A percentile compares a stretch with the other conserved stretches of the same genome.
Conservation (phyloP, 2,329 filamentous ascomycete genomes). For the Xylaria sp. region DNA sequence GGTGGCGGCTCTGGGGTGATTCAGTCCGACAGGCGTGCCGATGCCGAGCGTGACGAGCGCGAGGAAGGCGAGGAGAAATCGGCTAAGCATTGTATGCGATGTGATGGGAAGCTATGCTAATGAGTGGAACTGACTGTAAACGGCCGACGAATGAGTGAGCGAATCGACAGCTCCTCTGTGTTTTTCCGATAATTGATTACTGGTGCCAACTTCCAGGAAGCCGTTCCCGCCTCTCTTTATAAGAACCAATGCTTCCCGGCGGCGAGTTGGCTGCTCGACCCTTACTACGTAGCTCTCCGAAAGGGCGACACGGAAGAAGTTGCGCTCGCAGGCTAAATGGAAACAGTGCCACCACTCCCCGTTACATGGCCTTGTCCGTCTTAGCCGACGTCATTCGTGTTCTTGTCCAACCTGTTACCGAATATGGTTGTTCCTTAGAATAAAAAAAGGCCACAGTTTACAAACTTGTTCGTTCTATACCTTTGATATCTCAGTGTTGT, state of each 20-base stretch:
- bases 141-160: slow-evolving; percentile 7
- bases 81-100: slow-evolving; percentile 28
- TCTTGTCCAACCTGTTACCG: slow-evolving; percentile 1
- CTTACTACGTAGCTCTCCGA: slow-evolving; percentile 25
- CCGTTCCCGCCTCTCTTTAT: slow-evolving; percentile 24
- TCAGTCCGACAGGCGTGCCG: slow-evolving; percentile 22
- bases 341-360: slow-evolving; percentile 12
- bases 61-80: slow-evolving; percentile 22
- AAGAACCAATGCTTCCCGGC: slow-evolving; percentile 6
- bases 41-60: slow-evolving; percentile 27
- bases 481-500: slow-evolving; percentile 1
- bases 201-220: slow-evolving; percentile 16
- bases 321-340: slow-evolving; percentile 35
- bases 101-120: neutral
- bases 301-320: slow-evolving; percentile 30
- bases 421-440: slow-evolving; percentile 19
- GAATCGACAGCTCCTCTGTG: slow-evolving; percentile 8
- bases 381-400: slow-evolving; percentile 26
- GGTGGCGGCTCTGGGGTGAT: slow-evolving; percentile 1
- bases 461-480: neutral
- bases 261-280: slow-evolving; percentile 2
- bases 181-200: slow-evolving; percentile 29
- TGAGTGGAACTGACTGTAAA: slow-evolving; percentile 13
- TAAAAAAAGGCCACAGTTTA: neutral
- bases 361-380: slow-evolving; percentile 12